A percentile compares a stretch with the other conserved stretches of the same genome.
phyloP scores from a whole-genome alignment of 345 rosid genomes.

The Physaria fendleri region DNA sequence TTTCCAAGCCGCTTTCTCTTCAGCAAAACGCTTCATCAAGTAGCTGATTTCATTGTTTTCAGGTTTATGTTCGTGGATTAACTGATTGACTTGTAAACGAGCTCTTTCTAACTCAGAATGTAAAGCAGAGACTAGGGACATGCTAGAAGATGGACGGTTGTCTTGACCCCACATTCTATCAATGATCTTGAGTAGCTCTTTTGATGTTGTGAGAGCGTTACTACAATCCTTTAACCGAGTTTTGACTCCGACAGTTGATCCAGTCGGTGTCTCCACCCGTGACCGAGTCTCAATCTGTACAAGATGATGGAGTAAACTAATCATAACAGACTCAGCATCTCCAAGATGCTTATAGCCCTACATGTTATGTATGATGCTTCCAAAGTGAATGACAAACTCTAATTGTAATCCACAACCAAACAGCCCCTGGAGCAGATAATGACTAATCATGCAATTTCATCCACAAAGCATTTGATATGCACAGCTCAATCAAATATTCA shows the following conservation, averaged over 20 bases:
- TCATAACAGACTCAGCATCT: neutral
- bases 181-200: constrained; percentile 85
- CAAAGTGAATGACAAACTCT: neutral
- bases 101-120: constrained; percentile 98
- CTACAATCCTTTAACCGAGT: constrained; percentile 79
- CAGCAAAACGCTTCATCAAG: constrained; percentile 86
- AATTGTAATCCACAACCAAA: neutral
- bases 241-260: constrained; percentile 59
- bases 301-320: constrained; percentile 1
- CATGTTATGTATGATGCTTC: neutral
- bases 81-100: constrained; percentile 80
- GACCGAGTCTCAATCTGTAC: constrained; percentile 78
- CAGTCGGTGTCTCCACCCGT: constrained; percentile 72
- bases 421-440: neutral
- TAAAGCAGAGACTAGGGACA: constrained; percentile 89
- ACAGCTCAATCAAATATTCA: neutral
- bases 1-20: constrained; percentile 92
- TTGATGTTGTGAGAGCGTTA: constrained; percentile 90
- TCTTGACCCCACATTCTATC: constrained; percentile 92
- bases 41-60: constrained; percentile 70
- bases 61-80: constrained; percentile 69
- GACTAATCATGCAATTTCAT: neutral
- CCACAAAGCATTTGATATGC: neutral
- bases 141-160: constrained; percentile 81
- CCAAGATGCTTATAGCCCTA: neutral